phyloP scores from a whole-genome alignment of 1,284 basidiomycete genomes.

The Rhodotorula sp. region DNA sequence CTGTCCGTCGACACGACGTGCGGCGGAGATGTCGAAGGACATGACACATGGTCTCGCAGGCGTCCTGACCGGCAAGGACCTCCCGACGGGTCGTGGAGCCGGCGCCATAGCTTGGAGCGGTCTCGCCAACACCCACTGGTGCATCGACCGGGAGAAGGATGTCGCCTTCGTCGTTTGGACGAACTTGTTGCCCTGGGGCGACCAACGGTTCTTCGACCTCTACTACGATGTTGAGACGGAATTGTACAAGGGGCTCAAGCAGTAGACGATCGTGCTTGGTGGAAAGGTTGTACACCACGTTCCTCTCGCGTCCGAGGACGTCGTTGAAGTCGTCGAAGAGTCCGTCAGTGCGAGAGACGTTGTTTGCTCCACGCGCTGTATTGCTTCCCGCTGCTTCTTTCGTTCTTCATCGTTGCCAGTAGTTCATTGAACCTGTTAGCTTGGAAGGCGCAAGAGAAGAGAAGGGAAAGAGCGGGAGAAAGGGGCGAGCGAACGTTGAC shows the following conservation, averaged over 20 bases:
- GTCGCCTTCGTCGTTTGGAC: constrained; percentile 1
- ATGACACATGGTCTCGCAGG: constrained; percentile 3
- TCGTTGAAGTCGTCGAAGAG: too few species aligned
- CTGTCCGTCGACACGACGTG: neutral
- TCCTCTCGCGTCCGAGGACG: too few species aligned
- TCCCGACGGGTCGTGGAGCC: neutral
- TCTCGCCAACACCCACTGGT: constrained; percentile 11
- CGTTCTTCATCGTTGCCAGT: too few species aligned
- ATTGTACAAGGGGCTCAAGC: constrained; percentile 11
- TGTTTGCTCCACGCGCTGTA: too few species aligned
- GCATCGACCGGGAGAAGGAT: constrained; percentile 3
- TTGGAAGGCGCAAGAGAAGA: too few species aligned
- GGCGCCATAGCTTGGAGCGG: constrained; percentile 11
- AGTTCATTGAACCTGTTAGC: too few species aligned
- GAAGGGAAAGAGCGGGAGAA: too few species aligned
- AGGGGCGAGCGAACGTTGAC: neutral
- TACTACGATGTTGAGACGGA: neutral
- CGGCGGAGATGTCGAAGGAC: neutral
- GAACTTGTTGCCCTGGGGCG: neutral
- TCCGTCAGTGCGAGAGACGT: too few species aligned
- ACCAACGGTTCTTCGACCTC: neutral
- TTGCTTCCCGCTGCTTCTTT: too few species aligned
- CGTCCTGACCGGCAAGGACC: neutral
- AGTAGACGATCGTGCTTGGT: neutral
- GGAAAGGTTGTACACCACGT: too few species aligned